Evolutionary conservation across 192 early-diverging fungal genomes (phyloP), one percentile per base, ranked within the genome.

Genomic region (Entomortierella lignicola): DNA sequence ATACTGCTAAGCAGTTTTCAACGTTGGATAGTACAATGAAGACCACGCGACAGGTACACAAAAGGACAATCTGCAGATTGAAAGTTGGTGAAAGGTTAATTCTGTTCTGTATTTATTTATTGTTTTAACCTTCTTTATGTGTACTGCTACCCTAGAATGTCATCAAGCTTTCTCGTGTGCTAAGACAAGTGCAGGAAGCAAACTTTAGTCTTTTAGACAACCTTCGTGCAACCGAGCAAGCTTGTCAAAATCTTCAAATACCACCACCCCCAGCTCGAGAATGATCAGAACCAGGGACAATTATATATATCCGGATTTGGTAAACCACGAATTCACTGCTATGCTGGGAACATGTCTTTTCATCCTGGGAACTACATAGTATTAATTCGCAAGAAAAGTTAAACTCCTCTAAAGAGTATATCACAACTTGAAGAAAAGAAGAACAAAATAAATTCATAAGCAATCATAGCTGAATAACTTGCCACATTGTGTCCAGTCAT

Each of bases 1-100:
- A 79, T n/a, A 79, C 75, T 6, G 67, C 60, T 3, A 68, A 50
- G n/a, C 75, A 79, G 31, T 79, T 79, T 27, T 61, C 75, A 7
- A 29, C 43, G 8, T 25, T 79, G 51, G 75, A 79, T 20, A 23
- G 41, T 1, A 70, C 62, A 1, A 70, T 79, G 67, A 69, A 61
- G 26, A 55, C 44, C 20, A 79, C 75, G 25, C 62, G 63, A 4
- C 75, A 70, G 75, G 75, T 79, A 53, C 17, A 4, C 20, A 39
- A 37, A 10, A 37, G 21, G 32, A 60, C 23, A 27, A 54, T 13
- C n/a, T n/a, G n/a, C n/a, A n/a, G n/a, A n/a, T n/a, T n/a, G n/a
- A n/a, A n/a, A n/a, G n/a, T n/a, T n/a, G n/a, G n/a, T n/a, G n/a
- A n/a, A 27, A 27, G 2, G 11, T 25, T 29, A 2, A 10, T 26